Percentiles rank a stretch among this genome's conserved stretches.
These are phyloP conservation scores for Gossypium aridum DNA, from an alignment of 441 rosid genomes.

Conservation along the genomic window DNA sequence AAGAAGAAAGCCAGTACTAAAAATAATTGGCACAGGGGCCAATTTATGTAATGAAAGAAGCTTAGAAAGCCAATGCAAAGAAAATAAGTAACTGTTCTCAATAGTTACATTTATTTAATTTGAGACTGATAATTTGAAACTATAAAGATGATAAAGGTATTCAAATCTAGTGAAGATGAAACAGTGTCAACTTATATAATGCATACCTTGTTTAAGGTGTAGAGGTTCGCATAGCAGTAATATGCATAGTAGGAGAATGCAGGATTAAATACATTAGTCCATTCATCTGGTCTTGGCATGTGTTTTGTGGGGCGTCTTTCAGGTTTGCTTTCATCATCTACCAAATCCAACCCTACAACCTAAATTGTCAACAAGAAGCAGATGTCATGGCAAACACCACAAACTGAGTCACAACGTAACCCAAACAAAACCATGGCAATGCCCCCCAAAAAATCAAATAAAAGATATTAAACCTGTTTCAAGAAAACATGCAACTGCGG, in stretches of 20 bases:
- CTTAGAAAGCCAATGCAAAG: neutral
- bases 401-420: neutral
- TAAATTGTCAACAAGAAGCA: slow-evolving; percentile 18
- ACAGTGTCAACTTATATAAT: neutral
- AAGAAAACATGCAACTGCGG: slow-evolving; percentile 95
- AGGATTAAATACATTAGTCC: slow-evolving; percentile 97
- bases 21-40: neutral
- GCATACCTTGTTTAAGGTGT: slow-evolving; percentile 81
- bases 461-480: slow-evolving; percentile 60
- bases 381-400: neutral
- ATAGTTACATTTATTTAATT: neutral
- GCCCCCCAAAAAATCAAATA: neutral
- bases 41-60: neutral
- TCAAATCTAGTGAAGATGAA: neutral
- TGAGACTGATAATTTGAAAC: neutral
- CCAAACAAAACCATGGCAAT: slow-evolving; percentile 7
- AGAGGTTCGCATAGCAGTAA: slow-evolving; percentile 93
- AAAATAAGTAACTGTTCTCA: neutral
- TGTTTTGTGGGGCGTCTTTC: slow-evolving; percentile 99
- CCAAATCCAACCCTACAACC: slow-evolving; percentile 99
- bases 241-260: slow-evolving; percentile 94
- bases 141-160: neutral
- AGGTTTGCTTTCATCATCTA: slow-evolving; percentile 98
- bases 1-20: neutral
- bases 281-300: slow-evolving; percentile 96